phyloP scores from a whole-genome alignment of 2,329 filamentous ascomycete genomes.

The Apiospora arundinis region DNA sequence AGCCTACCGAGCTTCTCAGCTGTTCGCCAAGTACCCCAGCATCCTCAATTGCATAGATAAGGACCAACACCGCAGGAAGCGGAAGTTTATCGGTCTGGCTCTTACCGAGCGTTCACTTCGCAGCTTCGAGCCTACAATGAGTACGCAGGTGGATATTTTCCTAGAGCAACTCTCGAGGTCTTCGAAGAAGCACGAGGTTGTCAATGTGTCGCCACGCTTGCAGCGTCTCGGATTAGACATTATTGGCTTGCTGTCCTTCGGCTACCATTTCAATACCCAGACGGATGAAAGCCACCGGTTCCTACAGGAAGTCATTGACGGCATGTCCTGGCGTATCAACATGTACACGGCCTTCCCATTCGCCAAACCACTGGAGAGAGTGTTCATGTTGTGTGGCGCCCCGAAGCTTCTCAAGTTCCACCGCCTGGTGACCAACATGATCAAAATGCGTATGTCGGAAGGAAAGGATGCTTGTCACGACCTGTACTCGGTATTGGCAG shows the following conservation, averaged over 20 bases:
- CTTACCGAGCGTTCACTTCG: conserved; percentile 28
- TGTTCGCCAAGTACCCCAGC: not conserved
- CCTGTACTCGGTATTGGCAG: conserved; percentile 26
- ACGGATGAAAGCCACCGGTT: conserved; percentile 17
- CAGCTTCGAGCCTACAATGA: conserved; percentile 32
- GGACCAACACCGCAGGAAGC: conserved; percentile 21
- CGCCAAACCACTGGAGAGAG: conserved; percentile 24
- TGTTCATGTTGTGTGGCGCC: not conserved
- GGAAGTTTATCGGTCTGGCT: conserved; percentile 23
- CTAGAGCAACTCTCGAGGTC: not conserved
- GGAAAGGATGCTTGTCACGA: conserved; percentile 26
- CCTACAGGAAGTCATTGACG: conserved; percentile 20
- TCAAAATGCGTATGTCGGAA: conserved; percentile 22
- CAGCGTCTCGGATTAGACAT: not conserved
- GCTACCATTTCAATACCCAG: not conserved
- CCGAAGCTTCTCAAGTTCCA: conserved; percentile 19
- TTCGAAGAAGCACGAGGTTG: not conserved
- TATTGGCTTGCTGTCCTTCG: not conserved
- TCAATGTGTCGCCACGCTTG: not conserved
- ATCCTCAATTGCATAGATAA: conserved; percentile 28
- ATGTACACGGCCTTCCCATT: conserved; percentile 28
- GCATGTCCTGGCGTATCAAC: conserved; percentile 27
- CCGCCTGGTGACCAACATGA: conserved; percentile 25
- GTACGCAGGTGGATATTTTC: conserved; percentile 6
- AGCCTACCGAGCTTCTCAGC: conserved; percentile 22